Evolutionary conservation across 768 basidiomycete species (phyloP), one percentile per base, ranked within the genome.

Genomic region (Clavulina sp.): DNA sequence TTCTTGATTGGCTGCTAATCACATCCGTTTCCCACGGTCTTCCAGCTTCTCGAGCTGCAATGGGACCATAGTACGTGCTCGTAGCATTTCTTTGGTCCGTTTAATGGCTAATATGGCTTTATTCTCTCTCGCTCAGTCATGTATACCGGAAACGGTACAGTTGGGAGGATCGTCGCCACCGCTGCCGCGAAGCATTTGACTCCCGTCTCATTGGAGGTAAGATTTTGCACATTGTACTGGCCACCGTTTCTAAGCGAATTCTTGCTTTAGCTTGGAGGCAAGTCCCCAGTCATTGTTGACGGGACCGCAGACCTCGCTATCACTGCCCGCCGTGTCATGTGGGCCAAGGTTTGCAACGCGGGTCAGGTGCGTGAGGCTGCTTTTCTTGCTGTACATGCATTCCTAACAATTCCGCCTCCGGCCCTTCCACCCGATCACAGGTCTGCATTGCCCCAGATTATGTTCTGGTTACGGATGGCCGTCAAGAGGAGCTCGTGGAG

Each of bases 41-140:
- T 18, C 21, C 44, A 60, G 81, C 59, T 87, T n/a, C 67, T 87
- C 13, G 80, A 82, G 53, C 66, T 84, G 2, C 75, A 70, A 48
- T 87, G 85, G 75, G 73, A 69, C 38, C 75, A 77, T 48, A 72
- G 76, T 76, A 54, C 36, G 63, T 56, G 21, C 9, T 26, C 41
- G 7, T n/a, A n/a, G n/a, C n/a, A n/a, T n/a, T n/a, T n/a, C n/a
- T n/a, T n/a, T n/a, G n/a, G n/a, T n/a, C n/a, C n/a, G n/a, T n/a
- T n/a, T n/a, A n/a, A n/a, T n/a, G 24, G 1, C 13, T 9, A 13
- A 1, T 26, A 9, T 9, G 18, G 18, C 19, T 23, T 4, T 28
- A 16, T 5, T n/a, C n/a, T 29, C 38, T 47, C 36, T 6, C n/a
- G n/a, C n/a, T n/a, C n/a, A 56, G 54, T 54, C 47, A 51, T 56